Evolutionary conservation across 768 basidiomycete genomes (phyloP).

Genomic region (Leccinum uliginosum): DNA sequence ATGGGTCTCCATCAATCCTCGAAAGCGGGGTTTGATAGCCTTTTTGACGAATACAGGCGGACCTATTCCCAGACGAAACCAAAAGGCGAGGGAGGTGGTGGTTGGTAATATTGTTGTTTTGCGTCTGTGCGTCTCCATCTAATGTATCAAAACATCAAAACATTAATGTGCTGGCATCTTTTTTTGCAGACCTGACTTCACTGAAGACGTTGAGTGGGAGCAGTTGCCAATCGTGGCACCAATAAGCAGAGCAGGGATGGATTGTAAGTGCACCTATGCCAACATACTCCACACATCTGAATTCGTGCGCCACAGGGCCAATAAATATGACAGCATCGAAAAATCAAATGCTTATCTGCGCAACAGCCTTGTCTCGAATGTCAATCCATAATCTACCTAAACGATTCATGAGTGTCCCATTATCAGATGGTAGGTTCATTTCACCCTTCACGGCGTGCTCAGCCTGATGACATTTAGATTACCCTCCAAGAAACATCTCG

Average conservation of each 20-base stretch:
- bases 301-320: slow-evolving; percentile 44
- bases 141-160: not conserved
- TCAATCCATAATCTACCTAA: slow-evolving; percentile 45
- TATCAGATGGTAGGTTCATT: slow-evolving; percentile 17
- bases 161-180: not conserved
- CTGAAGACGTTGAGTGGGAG: slow-evolving; percentile 49
- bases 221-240: slow-evolving; percentile 42
- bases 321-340: slow-evolving; percentile 53
- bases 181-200: slow-evolving; percentile 46
- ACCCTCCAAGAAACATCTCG: slow-evolving; percentile 23
- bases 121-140: slow-evolving; percentile 40
- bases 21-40: slow-evolving; percentile 38
- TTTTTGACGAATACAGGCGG: slow-evolving; percentile 49
- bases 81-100: slow-evolving; percentile 34
- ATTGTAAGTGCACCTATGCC: slow-evolving; percentile 38
- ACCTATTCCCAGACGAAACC: slow-evolving; percentile 28
- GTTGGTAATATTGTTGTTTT: slow-evolving; percentile 51
- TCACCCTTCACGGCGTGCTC: not conserved
- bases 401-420: slow-evolving; percentile 12
- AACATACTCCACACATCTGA: not conserved
- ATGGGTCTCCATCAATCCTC: slow-evolving; percentile 24
- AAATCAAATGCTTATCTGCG: slow-evolving; percentile 53
- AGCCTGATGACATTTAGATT: slow-evolving; percentile 26
- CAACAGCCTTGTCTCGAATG: slow-evolving; percentile 42
- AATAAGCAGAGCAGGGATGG: slow-evolving; percentile 39